A percentile compares a stretch with the other conserved stretches of the same genome.
Conservation (phyloP, 768 basidiomycete species). For the Glaciozyma antarctica region DNA sequence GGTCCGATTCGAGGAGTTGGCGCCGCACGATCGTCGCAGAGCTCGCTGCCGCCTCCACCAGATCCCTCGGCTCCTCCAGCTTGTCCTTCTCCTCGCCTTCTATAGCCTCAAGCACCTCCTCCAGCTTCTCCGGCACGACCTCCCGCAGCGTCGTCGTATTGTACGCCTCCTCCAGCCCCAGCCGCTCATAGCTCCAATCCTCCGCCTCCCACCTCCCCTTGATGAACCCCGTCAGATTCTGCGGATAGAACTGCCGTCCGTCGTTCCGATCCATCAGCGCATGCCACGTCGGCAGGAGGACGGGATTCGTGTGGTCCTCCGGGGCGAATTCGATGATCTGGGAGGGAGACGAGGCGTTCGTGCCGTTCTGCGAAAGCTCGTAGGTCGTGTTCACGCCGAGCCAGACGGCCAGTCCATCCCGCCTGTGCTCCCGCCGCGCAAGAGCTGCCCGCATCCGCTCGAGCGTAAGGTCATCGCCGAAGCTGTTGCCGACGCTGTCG, state of each 20-base stretch:
- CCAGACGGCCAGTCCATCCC: slow-evolving; percentile 1
- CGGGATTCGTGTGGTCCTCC: not conserved
- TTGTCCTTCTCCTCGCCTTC: not conserved
- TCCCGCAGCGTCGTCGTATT: not conserved
- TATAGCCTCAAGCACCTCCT: not conserved
- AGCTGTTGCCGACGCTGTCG: not conserved
- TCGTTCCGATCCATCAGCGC: not conserved
- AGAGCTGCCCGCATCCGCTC: not conserved
- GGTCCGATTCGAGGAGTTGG: not conserved
- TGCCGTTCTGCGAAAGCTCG: not conserved
- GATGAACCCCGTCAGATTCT: slow-evolving; percentile 25
- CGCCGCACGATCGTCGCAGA: not conserved
- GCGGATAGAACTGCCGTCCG: slow-evolving; percentile 2
- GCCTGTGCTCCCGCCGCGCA: not conserved
- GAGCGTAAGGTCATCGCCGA: not conserved
- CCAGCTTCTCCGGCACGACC: not conserved
- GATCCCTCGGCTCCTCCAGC: not conserved
- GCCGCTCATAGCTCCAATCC: not conserved
- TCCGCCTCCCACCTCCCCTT: slow-evolving; percentile 10
- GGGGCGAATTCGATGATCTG: not conserved
- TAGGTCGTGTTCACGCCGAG: not conserved
- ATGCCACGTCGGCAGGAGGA: not conserved
- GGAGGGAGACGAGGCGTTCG: not conserved
- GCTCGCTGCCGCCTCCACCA: not conserved
- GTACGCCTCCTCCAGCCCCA: slow-evolving; percentile 28